Percentiles rank a stretch among this genome's conserved stretches.
Evolutionary conservation across 1,284 basidiomycete species (phyloP).

Genomic region (Agaricales sp.): DNA sequence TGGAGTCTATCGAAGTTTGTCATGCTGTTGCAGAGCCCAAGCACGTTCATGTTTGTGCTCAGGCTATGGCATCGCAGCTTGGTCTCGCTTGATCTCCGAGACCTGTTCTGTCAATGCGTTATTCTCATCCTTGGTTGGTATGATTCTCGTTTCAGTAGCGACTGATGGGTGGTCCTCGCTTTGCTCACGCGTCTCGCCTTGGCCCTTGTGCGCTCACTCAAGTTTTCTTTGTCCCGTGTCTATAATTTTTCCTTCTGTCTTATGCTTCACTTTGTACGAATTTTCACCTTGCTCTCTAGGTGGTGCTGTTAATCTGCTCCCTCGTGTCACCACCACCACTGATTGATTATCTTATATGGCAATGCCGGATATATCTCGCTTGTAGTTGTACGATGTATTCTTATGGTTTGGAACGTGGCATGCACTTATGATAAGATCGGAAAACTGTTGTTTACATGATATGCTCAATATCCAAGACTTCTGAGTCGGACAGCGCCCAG

Average conservation of each 20-base stretch:
- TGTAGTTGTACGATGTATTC: conserved; percentile 2
- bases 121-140: not conserved
- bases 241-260: not conserved
- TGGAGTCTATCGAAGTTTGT: conserved; percentile 71
- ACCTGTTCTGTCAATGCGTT: not conserved
- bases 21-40: conserved; percentile 45
- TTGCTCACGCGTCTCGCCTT: not conserved
- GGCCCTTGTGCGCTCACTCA: not conserved
- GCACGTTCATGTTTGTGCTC: conserved; percentile 60
- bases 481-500: no score
- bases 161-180: not conserved
- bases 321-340: not conserved
- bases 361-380: conserved; percentile 1
- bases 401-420: not conserved
- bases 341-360: not conserved
- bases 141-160: not conserved
- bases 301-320: not conserved
- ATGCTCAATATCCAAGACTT: no score
- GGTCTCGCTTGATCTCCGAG: conserved; percentile 10
- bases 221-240: not conserved
- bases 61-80: conserved; percentile 28
- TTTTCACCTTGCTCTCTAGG: not conserved
- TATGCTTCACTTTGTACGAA: not conserved
- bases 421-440: no score
- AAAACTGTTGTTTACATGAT: no score